Base-by-base conservation (phyloP, 1,139 yeast genomes). In the Ashbya aceris region DNA sequence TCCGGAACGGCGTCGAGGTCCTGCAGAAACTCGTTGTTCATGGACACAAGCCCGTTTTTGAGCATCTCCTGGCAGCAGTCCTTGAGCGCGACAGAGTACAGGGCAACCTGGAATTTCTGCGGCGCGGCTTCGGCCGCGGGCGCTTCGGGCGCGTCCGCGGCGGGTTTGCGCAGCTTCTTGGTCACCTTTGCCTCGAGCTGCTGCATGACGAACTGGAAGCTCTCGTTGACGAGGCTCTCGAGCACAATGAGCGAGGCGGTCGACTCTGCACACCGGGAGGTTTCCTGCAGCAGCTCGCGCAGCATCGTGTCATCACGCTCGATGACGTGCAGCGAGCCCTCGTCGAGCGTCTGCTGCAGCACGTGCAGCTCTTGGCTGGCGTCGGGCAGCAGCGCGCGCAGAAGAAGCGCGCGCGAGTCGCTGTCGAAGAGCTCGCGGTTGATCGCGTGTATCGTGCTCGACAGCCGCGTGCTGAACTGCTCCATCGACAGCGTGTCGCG, bases 401-500 rank as follows among this genome's bases (percentile, higher is more conserved):
- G 37, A 20, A 39, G 48, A 36, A 35, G 42, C 38, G 33, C 37
- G 17, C 29, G 28, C 17, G 45, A 31, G 17, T 38, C 36, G 27
- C 28, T 40, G 31, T 34, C 64, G 65, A 51, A 60, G 53, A 45
- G 62, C 52, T 55, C 63, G 67, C 41, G 62, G 59, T 53, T 72
- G 67, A 34, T 58, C 45, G 33, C 71, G 66, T 28, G 78, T 71
- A 45, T 74, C 50, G 56, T 50, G 4, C 45, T 48, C 57, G 60
- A 49, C 49, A 61, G 52, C 44, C 52, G 49, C 33, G 61, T 46
- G 46, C 67, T 73, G 55, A 87, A 79, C 47, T 82, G 80, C 27
- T 70, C 74, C 20, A 80, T 62, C 1, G 81, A 64, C 41, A 87
- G 62, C 51, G 81, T 89, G 20, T 83, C 75, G 50, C 87, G 74